Percentiles rank a stretch among this genome's conserved stretches.
Evolutionary conservation across 768 basidiomycete genomes (phyloP).

Genomic region (Leccinum disarticulatum): DNA sequence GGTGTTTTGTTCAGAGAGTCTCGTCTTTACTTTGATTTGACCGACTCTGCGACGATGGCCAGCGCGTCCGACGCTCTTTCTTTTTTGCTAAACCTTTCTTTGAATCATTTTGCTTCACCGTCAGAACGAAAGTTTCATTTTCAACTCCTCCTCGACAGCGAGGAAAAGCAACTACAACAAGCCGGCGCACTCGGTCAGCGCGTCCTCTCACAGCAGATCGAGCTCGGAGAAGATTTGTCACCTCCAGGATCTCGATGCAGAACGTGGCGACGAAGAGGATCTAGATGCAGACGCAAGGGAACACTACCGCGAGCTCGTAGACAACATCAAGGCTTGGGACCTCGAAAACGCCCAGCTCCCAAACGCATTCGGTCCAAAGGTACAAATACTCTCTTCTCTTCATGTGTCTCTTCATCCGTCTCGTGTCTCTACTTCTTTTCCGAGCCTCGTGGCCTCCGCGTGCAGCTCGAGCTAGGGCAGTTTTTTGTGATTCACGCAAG

Average conservation of each 20-base stretch:
- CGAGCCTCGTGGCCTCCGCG: constrained; percentile 18
- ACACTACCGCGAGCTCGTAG: constrained; percentile 73
- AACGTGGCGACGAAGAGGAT: constrained; percentile 61
- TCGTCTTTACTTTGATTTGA: not conserved
- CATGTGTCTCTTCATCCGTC: constrained; percentile 2
- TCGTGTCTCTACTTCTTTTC: constrained; percentile 1
- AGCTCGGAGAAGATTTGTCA: constrained; percentile 82
- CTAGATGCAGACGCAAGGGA: constrained; percentile 68
- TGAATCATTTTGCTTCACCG: constrained; percentile 44
- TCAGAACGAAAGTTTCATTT: constrained; percentile 63
- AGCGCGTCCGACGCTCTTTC: constrained; percentile 38
- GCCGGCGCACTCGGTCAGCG: constrained; percentile 92
- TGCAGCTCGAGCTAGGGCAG: not conserved
- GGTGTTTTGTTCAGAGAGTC: constrained; percentile 2
- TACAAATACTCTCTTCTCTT: constrained; percentile 25
- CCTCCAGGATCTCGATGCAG: constrained; percentile 69
- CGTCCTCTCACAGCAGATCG: constrained; percentile 89
- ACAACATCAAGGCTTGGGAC: constrained; percentile 77
- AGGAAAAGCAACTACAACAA: constrained; percentile 90
- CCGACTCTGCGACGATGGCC: constrained; percentile 34
- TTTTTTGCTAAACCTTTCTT: constrained; percentile 43
- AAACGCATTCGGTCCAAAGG: constrained; percentile 63
- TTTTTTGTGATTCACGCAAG: not conserved
- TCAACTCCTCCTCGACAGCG: constrained; percentile 76
- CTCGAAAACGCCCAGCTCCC: constrained; percentile 75